Evolutionary conservation across 2,329 filamentous ascomycete species (phyloP).

Genomic region (Pyrenophora seminiperda): DNA sequence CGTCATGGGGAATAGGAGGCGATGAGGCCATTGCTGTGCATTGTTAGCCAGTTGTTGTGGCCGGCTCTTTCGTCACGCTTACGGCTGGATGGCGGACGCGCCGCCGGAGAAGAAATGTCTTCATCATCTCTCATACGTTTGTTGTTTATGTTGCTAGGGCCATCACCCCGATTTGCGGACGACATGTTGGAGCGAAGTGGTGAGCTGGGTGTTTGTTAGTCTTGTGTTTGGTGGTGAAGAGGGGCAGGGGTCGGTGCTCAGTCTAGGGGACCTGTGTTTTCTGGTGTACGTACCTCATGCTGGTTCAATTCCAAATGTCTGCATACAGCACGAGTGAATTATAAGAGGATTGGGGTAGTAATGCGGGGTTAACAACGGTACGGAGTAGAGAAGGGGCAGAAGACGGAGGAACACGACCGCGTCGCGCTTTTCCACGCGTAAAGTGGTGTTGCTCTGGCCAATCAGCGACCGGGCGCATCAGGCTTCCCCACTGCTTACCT

Average conservation of each 20-base stretch:
- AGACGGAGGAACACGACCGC: slow-evolving; percentile 17
- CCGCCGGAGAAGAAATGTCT: slow-evolving; percentile 61
- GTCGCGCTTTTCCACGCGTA: slow-evolving; percentile 28
- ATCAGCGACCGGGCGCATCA: slow-evolving; percentile 19
- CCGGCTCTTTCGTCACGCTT: slow-evolving; percentile 43
- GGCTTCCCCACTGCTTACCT: slow-evolving; percentile 6
- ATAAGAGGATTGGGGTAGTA: background rate
- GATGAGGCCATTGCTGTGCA: slow-evolving; percentile 62
- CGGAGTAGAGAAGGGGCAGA: slow-evolving; percentile 10
- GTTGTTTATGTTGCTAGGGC: slow-evolving; percentile 61
- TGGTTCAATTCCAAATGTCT: slow-evolving; percentile 10
- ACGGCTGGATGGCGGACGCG: slow-evolving; percentile 67
- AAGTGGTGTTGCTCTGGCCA: slow-evolving; percentile 25
- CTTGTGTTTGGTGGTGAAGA: slow-evolving; percentile 20
- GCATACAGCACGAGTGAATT: background rate
- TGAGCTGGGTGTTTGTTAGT: slow-evolving; percentile 63
- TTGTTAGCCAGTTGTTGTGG: slow-evolving; percentile 16
- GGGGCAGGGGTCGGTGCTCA: slow-evolving; percentile 21
- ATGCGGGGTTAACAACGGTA: slow-evolving; percentile 11
- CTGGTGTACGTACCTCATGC: slow-evolving; percentile 30
- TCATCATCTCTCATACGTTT: slow-evolving; percentile 71
- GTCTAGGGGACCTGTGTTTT: slow-evolving; percentile 3
- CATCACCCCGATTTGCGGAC: slow-evolving; percentile 77
- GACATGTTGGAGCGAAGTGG: slow-evolving; percentile 80
- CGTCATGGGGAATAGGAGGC: slow-evolving; percentile 67